phyloP scores from a whole-genome alignment of 169 alveolate genomes.

The Eimeria praecox region DNA sequence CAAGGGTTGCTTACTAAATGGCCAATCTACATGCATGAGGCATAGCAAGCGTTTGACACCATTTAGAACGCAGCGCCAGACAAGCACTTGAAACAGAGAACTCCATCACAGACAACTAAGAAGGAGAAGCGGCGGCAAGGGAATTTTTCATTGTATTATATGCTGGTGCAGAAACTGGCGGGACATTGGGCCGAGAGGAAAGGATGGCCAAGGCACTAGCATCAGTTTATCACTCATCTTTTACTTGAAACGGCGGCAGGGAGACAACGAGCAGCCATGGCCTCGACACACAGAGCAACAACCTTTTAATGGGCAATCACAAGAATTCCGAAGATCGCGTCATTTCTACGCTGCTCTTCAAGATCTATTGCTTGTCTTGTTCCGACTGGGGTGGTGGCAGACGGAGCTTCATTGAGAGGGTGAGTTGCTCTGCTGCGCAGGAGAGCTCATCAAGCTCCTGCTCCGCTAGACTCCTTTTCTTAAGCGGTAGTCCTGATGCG shows the following conservation, averaged over 20 bases:
- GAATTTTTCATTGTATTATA: not conserved
- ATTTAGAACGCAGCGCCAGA: not conserved
- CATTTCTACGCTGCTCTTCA: not conserved
- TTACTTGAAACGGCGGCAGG: not conserved
- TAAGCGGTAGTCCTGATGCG: not conserved
- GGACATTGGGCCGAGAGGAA: not conserved
- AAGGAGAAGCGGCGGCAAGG: not conserved
- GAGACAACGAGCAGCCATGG: too few relatives aligned
- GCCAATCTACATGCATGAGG: not conserved
- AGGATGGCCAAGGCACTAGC: not conserved
- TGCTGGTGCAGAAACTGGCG: not conserved
- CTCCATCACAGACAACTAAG: not conserved
- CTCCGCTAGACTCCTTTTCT: conserved; percentile 30
- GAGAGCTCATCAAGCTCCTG: conserved; percentile 68
- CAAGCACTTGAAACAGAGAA: not conserved
- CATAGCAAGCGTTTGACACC: not conserved
- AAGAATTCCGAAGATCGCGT: not conserved
- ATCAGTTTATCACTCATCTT: not conserved
- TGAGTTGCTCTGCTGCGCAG: conserved; percentile 59
- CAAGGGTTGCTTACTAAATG: not conserved
- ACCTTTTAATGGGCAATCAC: not conserved
- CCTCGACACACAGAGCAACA: conserved; percentile 17
- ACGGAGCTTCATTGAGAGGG: conserved; percentile 52
- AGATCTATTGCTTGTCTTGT: conserved; percentile 18
- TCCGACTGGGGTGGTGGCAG: conserved; percentile 53